Evolutionary conservation across 352 stramenopile genomes (phyloP).

Genomic region (Phytopythium mirpurense): DNA sequence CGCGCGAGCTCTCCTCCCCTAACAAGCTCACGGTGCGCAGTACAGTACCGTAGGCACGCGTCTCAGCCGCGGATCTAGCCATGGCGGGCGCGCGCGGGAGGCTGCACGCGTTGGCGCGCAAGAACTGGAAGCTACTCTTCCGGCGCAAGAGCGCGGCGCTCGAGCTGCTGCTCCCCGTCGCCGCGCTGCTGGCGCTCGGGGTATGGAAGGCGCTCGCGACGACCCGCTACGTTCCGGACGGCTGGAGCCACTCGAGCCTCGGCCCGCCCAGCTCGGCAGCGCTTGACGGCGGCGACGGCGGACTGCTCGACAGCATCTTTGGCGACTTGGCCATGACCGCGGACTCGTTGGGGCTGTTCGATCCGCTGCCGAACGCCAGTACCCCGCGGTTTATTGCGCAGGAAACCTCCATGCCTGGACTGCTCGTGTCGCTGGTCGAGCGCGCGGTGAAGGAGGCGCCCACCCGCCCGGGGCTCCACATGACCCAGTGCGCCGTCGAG

Average conservation of each 20-base stretch:
- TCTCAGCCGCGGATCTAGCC: no score
- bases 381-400: conserved; percentile 24
- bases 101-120: conserved; percentile 6
- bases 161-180: conserved; percentile 16
- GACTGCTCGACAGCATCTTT: conserved; percentile 6
- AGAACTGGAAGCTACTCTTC: conserved; percentile 17
- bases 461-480: neutral
- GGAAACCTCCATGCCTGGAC: conserved; percentile 55
- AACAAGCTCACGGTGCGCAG: no score
- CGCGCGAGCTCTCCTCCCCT: neutral
- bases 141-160: conserved; percentile 15
- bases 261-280: neutral
- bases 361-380: neutral
- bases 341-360: neutral
- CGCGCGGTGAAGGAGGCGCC: conserved; percentile 23
- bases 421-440: conserved; percentile 45
- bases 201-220: conserved; percentile 8
- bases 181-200: conserved; percentile 13
- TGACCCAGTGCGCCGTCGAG: neutral
- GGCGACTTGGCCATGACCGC: neutral
- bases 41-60: neutral
- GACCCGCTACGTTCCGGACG: conserved; percentile 11
- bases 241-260: conserved; percentile 9
- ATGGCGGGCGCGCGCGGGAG: neutral
- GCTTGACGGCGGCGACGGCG: conserved; percentile 4